Evolutionary conservation across 805 yeast genomes (phyloP), one percentile per base, ranked within the genome.

Genomic region (Metschnikowia sp.): DNA sequence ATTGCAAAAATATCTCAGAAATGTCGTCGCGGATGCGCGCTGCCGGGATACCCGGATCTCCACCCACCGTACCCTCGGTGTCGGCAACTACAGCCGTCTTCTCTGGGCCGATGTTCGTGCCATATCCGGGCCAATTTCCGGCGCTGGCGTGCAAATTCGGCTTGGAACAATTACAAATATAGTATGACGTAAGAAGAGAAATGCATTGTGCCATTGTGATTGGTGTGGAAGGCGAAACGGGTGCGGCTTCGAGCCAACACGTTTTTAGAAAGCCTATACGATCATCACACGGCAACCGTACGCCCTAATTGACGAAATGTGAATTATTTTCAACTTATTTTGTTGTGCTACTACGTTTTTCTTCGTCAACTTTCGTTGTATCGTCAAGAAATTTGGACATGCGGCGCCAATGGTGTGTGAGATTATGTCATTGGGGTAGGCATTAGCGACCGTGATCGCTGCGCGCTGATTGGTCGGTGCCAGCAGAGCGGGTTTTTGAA

Each of bases 1-100:
- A 32, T 12, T 8, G 13, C 18, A 31, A 45, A 49, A 51, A 51
- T 50, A 44, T 38, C 53, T 44, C 53, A 50, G 39, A 50, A 50
- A 50, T 50, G 53, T 50, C 53, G 53, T 48, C 36, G 26, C 22
- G 15, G 34, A 29, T n/a, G n/a, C 22, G 29, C 40, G 32, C 33
- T n/a, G n/a, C 33, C 49, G 50, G 50, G 26, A 32, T 18, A 43
- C 46, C 47, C 51, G 44, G 51, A 35, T 28, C 37, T 36, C 36
- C 43, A 7, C 33, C 36, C 43, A 10, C 11, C 32, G n/a, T 34
- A 38, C 47, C 47, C 47, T 44, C 47, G 47, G 47, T 19, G 15
- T 44, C 47, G 47, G 47, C 47, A 37, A 22, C 15, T 42, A 12
- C 39, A 30, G 36, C 39, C 42, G 36, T 32, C 28, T 19, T 26